Evolutionary conservation across 129 eudicot genomes (phyloP).

Genomic region (Scalesia atractyloides): DNA sequence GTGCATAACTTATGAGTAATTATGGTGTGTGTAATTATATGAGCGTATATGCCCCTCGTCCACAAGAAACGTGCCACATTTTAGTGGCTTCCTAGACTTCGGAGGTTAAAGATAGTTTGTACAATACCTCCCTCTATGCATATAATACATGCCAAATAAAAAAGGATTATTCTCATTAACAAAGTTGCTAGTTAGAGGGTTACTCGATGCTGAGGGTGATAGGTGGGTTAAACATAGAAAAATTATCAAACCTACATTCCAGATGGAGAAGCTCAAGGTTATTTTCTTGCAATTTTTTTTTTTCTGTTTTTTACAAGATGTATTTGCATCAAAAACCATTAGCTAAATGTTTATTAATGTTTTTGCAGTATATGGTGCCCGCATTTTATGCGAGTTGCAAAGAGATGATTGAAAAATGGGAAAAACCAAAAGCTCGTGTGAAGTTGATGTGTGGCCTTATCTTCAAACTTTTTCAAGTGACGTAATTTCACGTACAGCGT

Average conservation of each 20-base stretch:
- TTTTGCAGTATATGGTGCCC: conserved; percentile 23
- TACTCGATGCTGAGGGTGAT: conserved; percentile 17
- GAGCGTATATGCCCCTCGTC: too few relatives aligned
- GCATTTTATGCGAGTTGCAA: conserved; percentile 27
- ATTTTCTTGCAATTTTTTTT: neutral
- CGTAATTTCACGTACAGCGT: conserved; percentile 33
- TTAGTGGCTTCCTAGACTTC: too few relatives aligned
- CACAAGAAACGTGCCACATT: too few relatives aligned
- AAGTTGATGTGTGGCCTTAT: conserved; percentile 37
- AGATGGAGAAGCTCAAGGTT: conserved; percentile 51
- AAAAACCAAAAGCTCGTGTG: conserved; percentile 22
- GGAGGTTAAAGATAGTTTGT: too few relatives aligned
- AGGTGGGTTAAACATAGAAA: conserved; percentile 49
- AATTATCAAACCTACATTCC: conserved; percentile 47
- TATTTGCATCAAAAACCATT: neutral
- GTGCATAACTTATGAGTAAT: too few relatives aligned
- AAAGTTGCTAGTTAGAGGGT: conserved; percentile 29
- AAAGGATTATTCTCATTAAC: conserved; percentile 5
- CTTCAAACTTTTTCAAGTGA: conserved; percentile 25
- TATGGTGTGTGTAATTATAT: too few relatives aligned
- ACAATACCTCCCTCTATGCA: too few relatives aligned
- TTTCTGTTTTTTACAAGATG: neutral
- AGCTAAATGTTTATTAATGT: neutral
- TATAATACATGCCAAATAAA: too few relatives aligned
- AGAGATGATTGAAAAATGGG: conserved; percentile 31